Evolutionary conservation across 352 stramenopile genomes (phyloP).

Genomic region (Pythium plurisporium): DNA sequence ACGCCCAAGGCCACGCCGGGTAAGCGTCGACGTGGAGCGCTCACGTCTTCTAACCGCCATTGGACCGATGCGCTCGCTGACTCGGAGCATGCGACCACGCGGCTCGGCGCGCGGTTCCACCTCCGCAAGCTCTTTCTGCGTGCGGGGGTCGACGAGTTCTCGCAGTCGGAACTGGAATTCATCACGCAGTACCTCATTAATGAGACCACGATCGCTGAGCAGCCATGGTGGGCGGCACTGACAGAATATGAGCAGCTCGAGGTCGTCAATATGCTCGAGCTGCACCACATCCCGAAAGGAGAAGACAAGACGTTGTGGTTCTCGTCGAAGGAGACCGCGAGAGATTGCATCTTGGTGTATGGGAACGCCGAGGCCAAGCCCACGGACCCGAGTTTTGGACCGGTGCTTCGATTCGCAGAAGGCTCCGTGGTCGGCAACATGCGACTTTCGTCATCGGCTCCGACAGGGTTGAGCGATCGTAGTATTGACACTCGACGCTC

Average conservation of each 20-base stretch:
- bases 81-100: slow-evolving; percentile 19
- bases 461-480: not conserved
- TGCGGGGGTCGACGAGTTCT: slow-evolving; percentile 19
- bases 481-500: not conserved
- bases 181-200: slow-evolving; percentile 24
- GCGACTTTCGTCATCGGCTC: not conserved
- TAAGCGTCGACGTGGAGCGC: slow-evolving; percentile 9
- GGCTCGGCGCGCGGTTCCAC: slow-evolving; percentile 23
- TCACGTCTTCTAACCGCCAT: slow-evolving; percentile 9
- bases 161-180: slow-evolving; percentile 25
- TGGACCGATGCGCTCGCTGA: slow-evolving; percentile 20
- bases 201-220: slow-evolving; percentile 27
- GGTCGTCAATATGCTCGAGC: slow-evolving; percentile 20
- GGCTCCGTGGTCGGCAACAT: slow-evolving; percentile 27
- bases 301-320: slow-evolving; percentile 25
- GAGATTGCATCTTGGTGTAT: slow-evolving; percentile 27
- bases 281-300: slow-evolving; percentile 16
- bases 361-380: slow-evolving; percentile 22
- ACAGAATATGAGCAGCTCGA: slow-evolving; percentile 24
- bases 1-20: not conserved
- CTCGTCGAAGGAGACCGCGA: slow-evolving; percentile 17
- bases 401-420: slow-evolving; percentile 21
- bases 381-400: slow-evolving; percentile 8
- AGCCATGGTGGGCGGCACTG: slow-evolving; percentile 24
- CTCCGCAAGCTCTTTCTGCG: slow-evolving; percentile 26